A percentile compares a stretch with the other conserved stretches of the same genome.
Evolutionary conservation across 73 alveolate genomes (phyloP).

Genomic region (Uronychia binucleata): DNA sequence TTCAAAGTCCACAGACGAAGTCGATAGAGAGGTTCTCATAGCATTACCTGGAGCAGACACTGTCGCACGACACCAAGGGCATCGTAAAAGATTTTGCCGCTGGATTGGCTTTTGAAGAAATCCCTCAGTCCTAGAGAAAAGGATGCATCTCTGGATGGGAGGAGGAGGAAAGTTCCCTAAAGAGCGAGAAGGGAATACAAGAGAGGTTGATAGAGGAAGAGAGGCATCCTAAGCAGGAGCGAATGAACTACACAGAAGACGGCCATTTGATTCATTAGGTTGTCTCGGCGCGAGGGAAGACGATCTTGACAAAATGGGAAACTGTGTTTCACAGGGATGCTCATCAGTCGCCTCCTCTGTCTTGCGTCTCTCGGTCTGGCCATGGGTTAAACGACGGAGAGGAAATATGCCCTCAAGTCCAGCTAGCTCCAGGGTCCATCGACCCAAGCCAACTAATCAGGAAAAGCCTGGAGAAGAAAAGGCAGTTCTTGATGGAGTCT

Average conservation of each 20-base stretch:
- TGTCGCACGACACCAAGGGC: not conserved
- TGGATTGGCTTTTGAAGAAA: not conserved
- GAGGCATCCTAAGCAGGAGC: not conserved
- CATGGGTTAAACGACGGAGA: not conserved
- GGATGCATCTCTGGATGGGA: not conserved
- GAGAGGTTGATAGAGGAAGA: not conserved
- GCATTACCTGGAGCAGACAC: not conserved
- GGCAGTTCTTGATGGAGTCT: not conserved
- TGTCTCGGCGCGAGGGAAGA: not conserved
- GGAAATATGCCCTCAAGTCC: too few relatives aligned
- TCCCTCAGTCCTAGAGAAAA: not conserved
- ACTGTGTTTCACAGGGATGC: not conserved
- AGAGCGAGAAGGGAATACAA: not conserved
- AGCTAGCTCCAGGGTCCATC: too few relatives aligned
- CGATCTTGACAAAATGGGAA: not conserved
- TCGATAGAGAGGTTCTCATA: not conserved
- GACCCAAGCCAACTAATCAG: too few relatives aligned
- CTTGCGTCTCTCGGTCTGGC: not conserved
- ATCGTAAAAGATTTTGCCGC: not conserved
- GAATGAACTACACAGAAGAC: not conserved
- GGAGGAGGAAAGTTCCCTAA: not conserved
- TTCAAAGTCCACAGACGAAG: too few relatives aligned
- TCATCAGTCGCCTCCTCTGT: not conserved
- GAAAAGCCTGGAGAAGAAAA: not conserved
- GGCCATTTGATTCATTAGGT: not conserved